These are phyloP conservation scores for Suillus fuscotomentosus DNA, from an alignment of 768 basidiomycete species.

Conservation along the genomic window DNA sequence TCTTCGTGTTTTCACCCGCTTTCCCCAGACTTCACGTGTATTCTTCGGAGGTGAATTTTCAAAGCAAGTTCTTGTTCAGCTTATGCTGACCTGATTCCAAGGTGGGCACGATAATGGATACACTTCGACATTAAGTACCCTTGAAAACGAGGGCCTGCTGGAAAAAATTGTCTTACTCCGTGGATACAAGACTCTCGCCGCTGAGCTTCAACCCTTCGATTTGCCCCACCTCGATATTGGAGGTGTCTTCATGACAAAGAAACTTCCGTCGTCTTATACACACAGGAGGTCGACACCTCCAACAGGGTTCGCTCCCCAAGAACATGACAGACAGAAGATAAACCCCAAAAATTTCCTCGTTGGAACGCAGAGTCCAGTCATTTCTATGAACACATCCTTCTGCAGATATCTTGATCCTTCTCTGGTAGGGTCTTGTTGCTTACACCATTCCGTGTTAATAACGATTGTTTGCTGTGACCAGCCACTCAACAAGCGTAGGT, in stretches of 20 bases:
- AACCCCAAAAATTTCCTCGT: not conserved
- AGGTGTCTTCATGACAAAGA: constrained; percentile 36
- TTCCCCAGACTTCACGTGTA: constrained; percentile 37
- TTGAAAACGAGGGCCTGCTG: constrained; percentile 38
- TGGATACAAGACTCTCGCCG: constrained; percentile 37
- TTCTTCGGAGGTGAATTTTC: constrained; percentile 36
- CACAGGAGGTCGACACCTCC: constrained; percentile 1
- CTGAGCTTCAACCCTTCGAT: constrained; percentile 30
- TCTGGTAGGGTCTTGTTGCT: constrained; percentile 3
- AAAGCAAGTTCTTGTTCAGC: not conserved
- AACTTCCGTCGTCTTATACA: constrained; percentile 13
- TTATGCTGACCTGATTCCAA: constrained; percentile 1
- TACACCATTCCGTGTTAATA: not conserved
- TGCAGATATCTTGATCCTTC: constrained; percentile 9
- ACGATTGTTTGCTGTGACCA: constrained; percentile 6
- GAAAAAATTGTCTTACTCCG: constrained; percentile 38
- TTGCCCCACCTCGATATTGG: constrained; percentile 33
- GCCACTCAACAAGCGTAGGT: constrained; percentile 33
- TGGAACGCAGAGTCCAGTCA: constrained; percentile 1
- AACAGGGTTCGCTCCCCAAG: constrained; percentile 14
- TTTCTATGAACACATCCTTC: not conserved
- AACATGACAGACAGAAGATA: constrained; percentile 23
- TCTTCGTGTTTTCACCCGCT: constrained; percentile 58
- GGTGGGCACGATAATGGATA: constrained; percentile 44
- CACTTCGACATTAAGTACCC: constrained; percentile 33